Conservation (phyloP, 148 eudicot species). For the Camellia lanceoleosa region DNA sequence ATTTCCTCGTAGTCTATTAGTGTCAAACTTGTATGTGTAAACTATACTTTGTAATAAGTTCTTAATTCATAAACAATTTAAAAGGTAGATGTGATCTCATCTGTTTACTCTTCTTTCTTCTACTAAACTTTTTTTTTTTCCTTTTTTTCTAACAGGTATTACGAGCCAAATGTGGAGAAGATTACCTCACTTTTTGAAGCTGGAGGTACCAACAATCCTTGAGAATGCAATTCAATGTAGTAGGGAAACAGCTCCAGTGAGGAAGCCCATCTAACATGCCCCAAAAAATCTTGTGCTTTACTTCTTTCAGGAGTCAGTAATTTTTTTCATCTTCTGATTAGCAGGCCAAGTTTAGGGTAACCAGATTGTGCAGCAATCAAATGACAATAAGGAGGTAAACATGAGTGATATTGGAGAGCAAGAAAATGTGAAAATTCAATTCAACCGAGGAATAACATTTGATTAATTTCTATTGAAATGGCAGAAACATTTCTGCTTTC, state of each 20-base stretch:
- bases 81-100: background rate
- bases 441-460: background rate
- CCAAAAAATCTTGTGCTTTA: background rate
- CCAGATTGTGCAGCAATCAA: background rate
- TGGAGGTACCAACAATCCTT: conserved; percentile 26
- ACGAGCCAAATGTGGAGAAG: conserved; percentile 27
- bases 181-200: conserved; percentile 27
- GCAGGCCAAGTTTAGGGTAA: conserved; percentile 1
- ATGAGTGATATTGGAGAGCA: background rate
- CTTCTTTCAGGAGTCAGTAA: too few species aligned
- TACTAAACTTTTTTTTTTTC: background rate
- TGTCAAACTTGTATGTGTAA: background rate
- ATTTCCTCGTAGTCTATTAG: background rate
- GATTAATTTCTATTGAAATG: background rate
- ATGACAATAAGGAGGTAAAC: background rate
- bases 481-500: background rate
- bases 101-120: background rate
- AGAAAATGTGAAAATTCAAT: background rate
- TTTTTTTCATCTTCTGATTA: background rate
- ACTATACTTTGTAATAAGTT: background rate
- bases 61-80: background rate
- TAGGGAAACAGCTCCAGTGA: conserved; percentile 29
- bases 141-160: conserved; percentile 18
- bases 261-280: background rate
- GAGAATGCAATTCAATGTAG: conserved; percentile 22